phyloP scores from a whole-genome alignment of 495 filamentous ascomycete species.

The Cercophora samala region DNA sequence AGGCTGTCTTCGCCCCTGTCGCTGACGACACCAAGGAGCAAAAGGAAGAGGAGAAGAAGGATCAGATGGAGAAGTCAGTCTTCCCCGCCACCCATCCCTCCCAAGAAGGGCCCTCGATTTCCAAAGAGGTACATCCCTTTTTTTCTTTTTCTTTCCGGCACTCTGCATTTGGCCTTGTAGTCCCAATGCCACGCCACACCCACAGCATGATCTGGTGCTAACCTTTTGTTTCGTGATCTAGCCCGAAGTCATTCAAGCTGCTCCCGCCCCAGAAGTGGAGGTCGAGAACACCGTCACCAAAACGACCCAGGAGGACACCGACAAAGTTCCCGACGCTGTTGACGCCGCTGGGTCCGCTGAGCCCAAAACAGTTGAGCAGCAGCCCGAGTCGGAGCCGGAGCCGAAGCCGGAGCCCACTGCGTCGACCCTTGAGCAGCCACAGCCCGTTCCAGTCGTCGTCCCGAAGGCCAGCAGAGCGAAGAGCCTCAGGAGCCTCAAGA shows the following conservation, averaged over 20 bases:
- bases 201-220: neutral
- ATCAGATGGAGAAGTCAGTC: slow-evolving; percentile 13
- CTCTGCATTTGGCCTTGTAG: neutral
- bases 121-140: slow-evolving; percentile 10
- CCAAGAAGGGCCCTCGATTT: slow-evolving; percentile 4
- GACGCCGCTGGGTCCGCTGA: slow-evolving; percentile 31
- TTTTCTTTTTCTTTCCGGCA: slow-evolving; percentile 4
- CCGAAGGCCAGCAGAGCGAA: slow-evolving; percentile 15
- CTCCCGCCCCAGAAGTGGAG: slow-evolving; percentile 15
- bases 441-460: slow-evolving; percentile 15
- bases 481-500: slow-evolving; percentile 19
- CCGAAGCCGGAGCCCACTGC: slow-evolving; percentile 29
- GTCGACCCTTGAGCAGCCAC: slow-evolving; percentile 14
- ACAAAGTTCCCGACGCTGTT: slow-evolving; percentile 24
- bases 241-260: neutral
- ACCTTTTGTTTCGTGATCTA: neutral
- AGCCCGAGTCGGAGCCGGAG: slow-evolving; percentile 24
- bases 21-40: slow-evolving; percentile 9
- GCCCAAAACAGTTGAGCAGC: slow-evolving; percentile 26
- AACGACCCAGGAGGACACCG: slow-evolving; percentile 13
- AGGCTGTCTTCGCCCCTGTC: slow-evolving; percentile 10
- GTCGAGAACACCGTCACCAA: slow-evolving; percentile 19
- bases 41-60: slow-evolving; percentile 4
- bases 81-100: neutral
- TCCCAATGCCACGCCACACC: neutral